Evolutionary conservation across 2,329 filamentous ascomycete species (phyloP).

Genomic region (Fonsecaea multimorphosa): DNA sequence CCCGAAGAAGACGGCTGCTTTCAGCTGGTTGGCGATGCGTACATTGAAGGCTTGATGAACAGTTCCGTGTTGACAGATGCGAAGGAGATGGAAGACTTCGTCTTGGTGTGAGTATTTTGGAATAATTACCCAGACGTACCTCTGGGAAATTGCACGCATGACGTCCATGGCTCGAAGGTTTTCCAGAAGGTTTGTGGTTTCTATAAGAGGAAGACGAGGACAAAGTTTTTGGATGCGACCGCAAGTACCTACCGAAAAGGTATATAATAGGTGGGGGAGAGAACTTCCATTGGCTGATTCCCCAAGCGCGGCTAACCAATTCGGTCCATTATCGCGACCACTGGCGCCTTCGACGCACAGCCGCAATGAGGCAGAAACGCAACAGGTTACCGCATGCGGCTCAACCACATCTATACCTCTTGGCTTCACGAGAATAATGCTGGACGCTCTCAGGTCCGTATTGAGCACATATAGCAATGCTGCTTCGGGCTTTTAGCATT

Average conservation of each 20-base stretch:
- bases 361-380: background rate
- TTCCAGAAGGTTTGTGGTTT: background rate
- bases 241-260: background rate
- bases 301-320: background rate
- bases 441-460: background rate
- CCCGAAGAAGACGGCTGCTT: background rate
- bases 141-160: background rate
- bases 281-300: background rate
- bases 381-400: background rate
- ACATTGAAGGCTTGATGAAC: background rate
- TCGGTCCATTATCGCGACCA: background rate
- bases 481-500: background rate
- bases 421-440: background rate
- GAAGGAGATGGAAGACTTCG: background rate
- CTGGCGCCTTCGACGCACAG: background rate
- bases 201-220: background rate
- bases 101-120: conserved; percentile 1
- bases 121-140: background rate
- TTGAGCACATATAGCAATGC: background rate
- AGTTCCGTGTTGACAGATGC: background rate
- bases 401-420: background rate
- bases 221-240: background rate
- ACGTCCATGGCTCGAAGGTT: background rate
- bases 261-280: background rate
- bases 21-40: background rate